These are phyloP conservation scores for Glebionis coronaria DNA, from an alignment of 129 eudicot genomes.

Conservation along the genomic window DNA sequence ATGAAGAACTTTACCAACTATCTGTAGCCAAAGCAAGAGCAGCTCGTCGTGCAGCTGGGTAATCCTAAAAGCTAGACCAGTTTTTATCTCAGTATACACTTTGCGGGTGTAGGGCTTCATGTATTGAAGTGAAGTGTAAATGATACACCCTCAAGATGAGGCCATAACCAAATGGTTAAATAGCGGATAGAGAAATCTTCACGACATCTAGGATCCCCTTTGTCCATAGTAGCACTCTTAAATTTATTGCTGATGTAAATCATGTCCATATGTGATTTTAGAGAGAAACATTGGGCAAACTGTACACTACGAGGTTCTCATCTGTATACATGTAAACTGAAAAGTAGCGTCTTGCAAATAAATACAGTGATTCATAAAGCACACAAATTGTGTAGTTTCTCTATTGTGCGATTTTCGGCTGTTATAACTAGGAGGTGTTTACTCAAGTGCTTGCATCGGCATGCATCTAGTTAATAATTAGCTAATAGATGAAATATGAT, in stretches of 20 bases:
- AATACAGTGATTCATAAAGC: conserved; percentile 7
- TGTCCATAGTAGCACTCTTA: conserved; percentile 18
- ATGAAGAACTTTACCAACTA: conserved; percentile 75
- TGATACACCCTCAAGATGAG: conserved; percentile 12
- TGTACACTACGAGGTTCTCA: conserved; percentile 18
- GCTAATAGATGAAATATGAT: not conserved
- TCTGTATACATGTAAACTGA: conserved; percentile 28
- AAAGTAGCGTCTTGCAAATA: not conserved
- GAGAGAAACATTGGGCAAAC: conserved; percentile 17
- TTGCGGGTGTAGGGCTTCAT: conserved; percentile 22
- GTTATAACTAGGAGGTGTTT: not conserved
- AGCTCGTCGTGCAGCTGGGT: conserved; percentile 42
- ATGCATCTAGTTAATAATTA: not conserved
- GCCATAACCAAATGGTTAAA: conserved; percentile 12
- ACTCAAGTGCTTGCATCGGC: not conserved
- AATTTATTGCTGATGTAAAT: conserved; percentile 20
- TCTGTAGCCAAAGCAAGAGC: conserved; percentile 77
- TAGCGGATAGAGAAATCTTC: conserved; percentile 19
- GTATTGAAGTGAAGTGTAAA: conserved; percentile 13
- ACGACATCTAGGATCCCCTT: conserved; percentile 2
- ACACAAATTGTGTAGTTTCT: not conserved
- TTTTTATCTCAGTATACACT: conserved; percentile 14
- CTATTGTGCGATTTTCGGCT: not conserved
- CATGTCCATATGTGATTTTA: conserved; percentile 25
- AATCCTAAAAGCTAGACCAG: conserved; percentile 13